These are phyloP conservation scores for Porcisia hertigi DNA, from an alignment of 208 protist species.

Conservation along the genomic window DNA sequence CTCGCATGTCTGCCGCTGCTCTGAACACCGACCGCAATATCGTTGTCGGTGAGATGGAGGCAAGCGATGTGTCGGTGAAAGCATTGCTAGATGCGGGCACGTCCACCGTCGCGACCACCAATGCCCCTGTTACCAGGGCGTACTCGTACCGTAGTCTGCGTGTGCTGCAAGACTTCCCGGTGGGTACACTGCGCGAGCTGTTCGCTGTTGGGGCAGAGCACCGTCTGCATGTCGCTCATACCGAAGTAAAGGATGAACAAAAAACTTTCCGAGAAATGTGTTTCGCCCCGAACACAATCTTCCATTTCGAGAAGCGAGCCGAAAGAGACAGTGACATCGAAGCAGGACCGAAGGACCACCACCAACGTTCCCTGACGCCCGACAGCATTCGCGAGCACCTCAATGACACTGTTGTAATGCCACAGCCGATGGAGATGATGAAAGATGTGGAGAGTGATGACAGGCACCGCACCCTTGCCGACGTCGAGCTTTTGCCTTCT, in stretches of 20 bases:
- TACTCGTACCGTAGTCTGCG: conserved; percentile 50
- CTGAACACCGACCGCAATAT: conserved; percentile 19
- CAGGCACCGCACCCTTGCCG: not conserved
- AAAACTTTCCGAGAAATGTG: conserved; percentile 21
- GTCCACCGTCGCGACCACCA: conserved; percentile 19
- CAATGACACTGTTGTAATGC: not conserved
- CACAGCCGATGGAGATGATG: not conserved
- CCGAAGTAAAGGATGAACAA: conserved; percentile 28
- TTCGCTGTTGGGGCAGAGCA: conserved; percentile 29
- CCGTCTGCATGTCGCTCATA: conserved; percentile 38
- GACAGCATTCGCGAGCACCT: conserved; percentile 26
- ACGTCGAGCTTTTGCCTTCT: conserved; percentile 6
- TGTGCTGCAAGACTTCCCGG: conserved; percentile 43
- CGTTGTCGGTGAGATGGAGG: conserved; percentile 14
- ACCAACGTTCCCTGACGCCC: conserved; percentile 9
- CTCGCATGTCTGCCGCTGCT: conserved; percentile 15
- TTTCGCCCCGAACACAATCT: conserved; percentile 28
- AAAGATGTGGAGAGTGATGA: not conserved
- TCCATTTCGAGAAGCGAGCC: conserved; percentile 28
- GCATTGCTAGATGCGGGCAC: conserved; percentile 21
- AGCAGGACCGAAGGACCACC: not conserved
- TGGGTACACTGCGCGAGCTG: conserved; percentile 67
- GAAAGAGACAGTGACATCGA: not conserved
- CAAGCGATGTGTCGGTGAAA: conserved; percentile 15
- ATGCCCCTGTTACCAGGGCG: conserved; percentile 7